Evolutionary conservation across 768 basidiomycete genomes (phyloP).

Genomic region (Nidularia sp.): DNA sequence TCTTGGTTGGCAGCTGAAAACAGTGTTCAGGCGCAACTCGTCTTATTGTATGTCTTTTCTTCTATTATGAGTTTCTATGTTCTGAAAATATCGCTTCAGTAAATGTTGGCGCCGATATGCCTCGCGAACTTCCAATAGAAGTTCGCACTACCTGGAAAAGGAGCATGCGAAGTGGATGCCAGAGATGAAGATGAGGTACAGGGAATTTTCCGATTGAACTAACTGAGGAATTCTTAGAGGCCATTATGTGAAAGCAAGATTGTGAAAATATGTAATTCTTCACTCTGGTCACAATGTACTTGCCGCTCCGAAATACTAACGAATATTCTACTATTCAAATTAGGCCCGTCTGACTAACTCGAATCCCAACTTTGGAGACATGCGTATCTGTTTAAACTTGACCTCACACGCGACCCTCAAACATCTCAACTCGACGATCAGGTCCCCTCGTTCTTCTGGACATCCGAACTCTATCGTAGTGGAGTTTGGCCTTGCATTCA

Average conservation of each 20-base stretch:
- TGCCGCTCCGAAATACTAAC: no score
- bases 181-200: background rate
- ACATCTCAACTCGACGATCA: slow-evolving; percentile 9
- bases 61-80: no score
- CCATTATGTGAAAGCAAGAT: no score
- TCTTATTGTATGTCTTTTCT: background rate
- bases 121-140: slow-evolving; percentile 8
- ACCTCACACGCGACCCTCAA: slow-evolving; percentile 6
- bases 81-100: slow-evolving; percentile 1
- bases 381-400: slow-evolving; percentile 7
- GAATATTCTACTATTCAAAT: no score
- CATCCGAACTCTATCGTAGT: slow-evolving; percentile 10
- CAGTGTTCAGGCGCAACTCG: background rate
- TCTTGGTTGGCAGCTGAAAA: background rate
- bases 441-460: slow-evolving; percentile 1
- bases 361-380: slow-evolving; percentile 4
- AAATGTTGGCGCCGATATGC: slow-evolving; percentile 5
- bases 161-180: background rate
- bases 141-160: slow-evolving; percentile 5
- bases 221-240: background rate
- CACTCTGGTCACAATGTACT: no score
- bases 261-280: no score
- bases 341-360: slow-evolving; percentile 2
- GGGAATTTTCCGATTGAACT: background rate
- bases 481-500: slow-evolving; percentile 2